Evolutionary conservation across 768 basidiomycete species (phyloP), one percentile per base, ranked within the genome.

Genomic region (Coprinopsis strossmayeri): DNA sequence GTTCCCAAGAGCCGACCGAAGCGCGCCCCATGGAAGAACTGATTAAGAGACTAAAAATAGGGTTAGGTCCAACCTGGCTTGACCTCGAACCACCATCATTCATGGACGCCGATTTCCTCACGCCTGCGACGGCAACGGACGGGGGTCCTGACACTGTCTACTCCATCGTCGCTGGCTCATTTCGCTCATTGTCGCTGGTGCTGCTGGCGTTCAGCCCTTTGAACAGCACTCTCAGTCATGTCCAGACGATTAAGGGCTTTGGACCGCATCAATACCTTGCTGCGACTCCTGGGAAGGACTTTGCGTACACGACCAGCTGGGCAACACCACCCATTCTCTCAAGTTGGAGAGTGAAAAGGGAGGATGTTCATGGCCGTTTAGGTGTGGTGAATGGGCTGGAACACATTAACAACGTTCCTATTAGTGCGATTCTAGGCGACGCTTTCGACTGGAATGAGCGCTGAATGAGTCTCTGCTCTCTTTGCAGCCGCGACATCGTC

Each of bases 201-300:
- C 61, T 79, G 9, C 66, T 78, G 12, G 73, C 71, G 2, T 77
- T 79, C 57, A 71, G 68, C 2, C 72, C 77, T 0, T 50, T 62
- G 0, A 64, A 66, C 28, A 61, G 66, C 3, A 64, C 69, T 0
- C 60, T 79, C 23, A 59, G 64, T 5, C 64, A 71, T 27, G 60
- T 74, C 0, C 67, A 71, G 50, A 69, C 67, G 1, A 56, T 77
- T 20, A 64, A 66, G 49, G 74, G 67, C 0, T 71, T 67, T 54
- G 76, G 76, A 7, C 76, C 77, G 0, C 76, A 79, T 51, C 76
- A 78, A 45, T 78, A 78, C 56, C 61, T 79, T 2, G 69, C 70
- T 0, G 52, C 64, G 3, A 70, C 69, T 50, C 53, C 62, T 2
- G 52, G 49, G n/a, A 69, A 61, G 39, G 59, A 66, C 30, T 53